A percentile compares a stretch with the other conserved stretches of the same genome.
These are phyloP conservation scores for Epichloe bromicola DNA, from an alignment of 2,329 filamentous ascomycete genomes.

Conservation along the genomic window DNA sequence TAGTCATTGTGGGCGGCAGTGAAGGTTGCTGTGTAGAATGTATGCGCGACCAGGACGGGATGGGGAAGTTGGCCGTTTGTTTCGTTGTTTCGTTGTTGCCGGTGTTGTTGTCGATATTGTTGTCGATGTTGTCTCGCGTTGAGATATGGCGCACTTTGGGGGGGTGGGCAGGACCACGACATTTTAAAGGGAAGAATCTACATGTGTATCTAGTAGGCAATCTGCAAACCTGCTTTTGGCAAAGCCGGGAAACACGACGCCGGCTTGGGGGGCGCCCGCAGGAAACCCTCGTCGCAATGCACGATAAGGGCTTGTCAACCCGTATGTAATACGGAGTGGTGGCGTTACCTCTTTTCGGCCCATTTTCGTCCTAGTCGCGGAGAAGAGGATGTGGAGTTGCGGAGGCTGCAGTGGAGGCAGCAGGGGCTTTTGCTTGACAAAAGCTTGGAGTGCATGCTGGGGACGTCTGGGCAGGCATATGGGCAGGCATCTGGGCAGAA, in stretches of 20 bases:
- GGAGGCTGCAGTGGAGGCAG: constrained; percentile 6
- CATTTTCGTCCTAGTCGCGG: constrained; percentile 5
- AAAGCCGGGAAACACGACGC: neutral
- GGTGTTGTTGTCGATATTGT: neutral
- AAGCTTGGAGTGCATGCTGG: neutral
- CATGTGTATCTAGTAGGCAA: neutral
- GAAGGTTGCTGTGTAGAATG: neutral
- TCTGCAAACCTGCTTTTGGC: neutral
- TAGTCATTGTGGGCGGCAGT: constrained; percentile 21
- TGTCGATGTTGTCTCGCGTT: too few relatives aligned
- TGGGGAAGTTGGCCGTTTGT: neutral
- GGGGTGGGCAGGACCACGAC: constrained; percentile 2
- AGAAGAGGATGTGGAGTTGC: constrained; percentile 6
- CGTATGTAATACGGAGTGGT: neutral
- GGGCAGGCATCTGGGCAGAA: too few relatives aligned
- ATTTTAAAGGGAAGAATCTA: neutral
- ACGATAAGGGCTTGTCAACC: too few relatives aligned
- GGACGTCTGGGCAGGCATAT: neutral
- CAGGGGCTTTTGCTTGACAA: neutral
- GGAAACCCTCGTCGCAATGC: neutral
- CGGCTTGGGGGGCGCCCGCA: neutral
- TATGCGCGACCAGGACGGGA: neutral
- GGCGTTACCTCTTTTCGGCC: constrained; percentile 6
- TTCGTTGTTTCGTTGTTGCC: neutral
- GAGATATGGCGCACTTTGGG: constrained; percentile 1